A percentile compares a stretch with the other conserved stretches of the same genome.
Evolutionary conservation across 2,329 filamentous ascomycete genomes (phyloP).

Genomic region (Pezizomycotina sp.): DNA sequence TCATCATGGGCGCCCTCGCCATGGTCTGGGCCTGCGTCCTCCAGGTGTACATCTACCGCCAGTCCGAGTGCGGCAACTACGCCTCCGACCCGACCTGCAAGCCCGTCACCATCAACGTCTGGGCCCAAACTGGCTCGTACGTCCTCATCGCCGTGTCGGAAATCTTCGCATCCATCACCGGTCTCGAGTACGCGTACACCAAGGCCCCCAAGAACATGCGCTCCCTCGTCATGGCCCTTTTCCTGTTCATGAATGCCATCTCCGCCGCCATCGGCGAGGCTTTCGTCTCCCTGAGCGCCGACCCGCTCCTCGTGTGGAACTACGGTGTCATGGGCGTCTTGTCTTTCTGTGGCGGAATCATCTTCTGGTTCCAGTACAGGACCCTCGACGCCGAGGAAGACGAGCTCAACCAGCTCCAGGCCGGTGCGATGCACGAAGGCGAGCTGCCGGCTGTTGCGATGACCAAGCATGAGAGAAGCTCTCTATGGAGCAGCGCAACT

Average conservation of each 20-base stretch:
- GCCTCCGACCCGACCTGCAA: slow-evolving; percentile 24
- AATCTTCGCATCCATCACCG: slow-evolving; percentile 42
- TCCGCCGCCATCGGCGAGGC: slow-evolving; percentile 55
- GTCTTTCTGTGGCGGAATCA: slow-evolving; percentile 43
- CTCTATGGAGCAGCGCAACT: no score
- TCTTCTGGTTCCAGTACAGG: slow-evolving; percentile 53
- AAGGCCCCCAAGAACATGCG: slow-evolving; percentile 68
- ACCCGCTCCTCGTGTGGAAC: slow-evolving; percentile 56
- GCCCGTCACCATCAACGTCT: slow-evolving; percentile 47
- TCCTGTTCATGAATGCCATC: slow-evolving; percentile 54
- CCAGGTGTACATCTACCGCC: slow-evolving; percentile 19
- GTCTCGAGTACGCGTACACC: slow-evolving; percentile 58
- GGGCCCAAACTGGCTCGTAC: slow-evolving; percentile 36
- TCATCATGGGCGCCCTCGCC: slow-evolving; percentile 8
- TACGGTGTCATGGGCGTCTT: slow-evolving; percentile 48
- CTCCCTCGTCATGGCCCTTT: slow-evolving; percentile 50
- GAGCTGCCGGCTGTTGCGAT: slow-evolving; percentile 10
- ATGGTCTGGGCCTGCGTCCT: slow-evolving; percentile 40
- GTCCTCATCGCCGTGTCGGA: slow-evolving; percentile 40
- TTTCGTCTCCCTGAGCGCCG: slow-evolving; percentile 42
- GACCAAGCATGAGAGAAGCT: slow-evolving; percentile 12
- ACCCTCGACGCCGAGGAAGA: slow-evolving; percentile 53
- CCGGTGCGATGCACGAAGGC: slow-evolving; percentile 9
- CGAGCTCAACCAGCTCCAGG: slow-evolving; percentile 44
- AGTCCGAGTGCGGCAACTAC: slow-evolving; percentile 17